Base-by-base conservation (phyloP, 2,329 filamentous ascomycete genomes). In the Epichloe glyceriae region DNA sequence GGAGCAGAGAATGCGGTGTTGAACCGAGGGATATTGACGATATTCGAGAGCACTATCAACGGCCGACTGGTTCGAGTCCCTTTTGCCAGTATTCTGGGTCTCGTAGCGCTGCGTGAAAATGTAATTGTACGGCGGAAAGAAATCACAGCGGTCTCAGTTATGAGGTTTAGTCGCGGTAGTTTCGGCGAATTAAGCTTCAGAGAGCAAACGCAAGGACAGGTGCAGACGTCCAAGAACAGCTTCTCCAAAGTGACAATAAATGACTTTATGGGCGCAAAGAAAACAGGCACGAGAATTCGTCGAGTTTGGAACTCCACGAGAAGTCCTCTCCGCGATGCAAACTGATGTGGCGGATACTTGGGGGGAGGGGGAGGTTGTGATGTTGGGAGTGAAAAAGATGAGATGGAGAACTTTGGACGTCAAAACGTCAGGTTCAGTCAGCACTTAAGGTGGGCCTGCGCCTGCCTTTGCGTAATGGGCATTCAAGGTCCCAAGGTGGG, bases 141-240 rank as follows among this genome's bases (percentile, higher is more conserved):
- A 34, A 10, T 40, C 17, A 48, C 22, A 20, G 46, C 26, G 43
- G 37, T 50, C 22, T 46, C 44, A 35, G 48, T 53, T 45, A 47
- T 47, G 46, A 44, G 41, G 44, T 46, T 49, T 35, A 52, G 17
- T 46, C 37, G 34, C 20, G 42, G 26, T 46, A 15, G 35, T 10
- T 30, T 46, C 35, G 49, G 37, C 17, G 22, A 46, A 41, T 39
- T 11, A 50, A 55, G 51, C 48, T 51, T 51, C 56, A 56, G 55
- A 51, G 45, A 51, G 51, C 45, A 26, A 56, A 58, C 64, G 57
- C 62, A 53, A 62, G 63, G 63, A 62, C 64, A 65, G 59, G 68
- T 70, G 68, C 68, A 70, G 66, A 66, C 68, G 66, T 61, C 65
- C 61, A 59, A 54, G 57, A 63, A 62, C 57, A 68, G 66, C 62